Conservation (phyloP, 2,329 filamentous ascomycete genomes). For the Colletotrichum siamense region DNA sequence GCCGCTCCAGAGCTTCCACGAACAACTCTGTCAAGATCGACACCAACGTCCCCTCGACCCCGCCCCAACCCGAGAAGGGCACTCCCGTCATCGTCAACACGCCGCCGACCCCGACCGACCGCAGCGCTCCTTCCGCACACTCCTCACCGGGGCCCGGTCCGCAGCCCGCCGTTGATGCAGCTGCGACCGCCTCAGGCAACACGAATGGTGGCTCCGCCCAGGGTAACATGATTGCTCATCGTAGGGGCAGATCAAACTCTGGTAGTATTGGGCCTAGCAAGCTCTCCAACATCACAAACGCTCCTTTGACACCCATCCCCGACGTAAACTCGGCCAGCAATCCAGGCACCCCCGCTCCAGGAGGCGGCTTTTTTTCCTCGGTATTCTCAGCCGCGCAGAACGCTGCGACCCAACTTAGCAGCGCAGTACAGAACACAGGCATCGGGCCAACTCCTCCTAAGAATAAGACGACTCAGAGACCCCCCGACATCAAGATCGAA, state of each 20-base stretch:
- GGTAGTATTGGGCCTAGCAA: constrained; percentile 77
- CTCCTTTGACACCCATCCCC: constrained; percentile 76
- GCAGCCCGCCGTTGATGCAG: constrained; percentile 28
- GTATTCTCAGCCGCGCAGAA: constrained; percentile 93
- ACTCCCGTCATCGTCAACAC: constrained; percentile 68
- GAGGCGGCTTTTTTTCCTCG: constrained; percentile 87
- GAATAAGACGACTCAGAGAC: constrained; percentile 41
- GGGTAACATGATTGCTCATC: constrained; percentile 76
- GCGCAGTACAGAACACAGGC: constrained; percentile 72
- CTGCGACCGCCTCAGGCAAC: constrained; percentile 27
- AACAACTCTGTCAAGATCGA: constrained; percentile 27
- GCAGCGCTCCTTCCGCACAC: constrained; percentile 5
- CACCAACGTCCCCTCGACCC: constrained; percentile 24
- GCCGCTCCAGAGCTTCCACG: constrained; percentile 14
- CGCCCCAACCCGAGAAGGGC: constrained; percentile 35
- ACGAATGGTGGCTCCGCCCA: constrained; percentile 66
- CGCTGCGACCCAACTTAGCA: constrained; percentile 79
- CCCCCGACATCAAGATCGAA: constrained; percentile 35
- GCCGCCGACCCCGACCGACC: constrained; percentile 67
- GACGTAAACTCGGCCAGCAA: constrained; percentile 63
- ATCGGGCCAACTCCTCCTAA: constrained; percentile 48
- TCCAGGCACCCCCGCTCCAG: constrained; percentile 55
- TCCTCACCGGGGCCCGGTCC: constrained; percentile 2
- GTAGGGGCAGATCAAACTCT: constrained; percentile 59
- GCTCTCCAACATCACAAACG: constrained; percentile 76